These are phyloP conservation scores for Fusarium luffae DNA, from an alignment of 2,329 filamentous ascomycete genomes.

Conservation along the genomic window DNA sequence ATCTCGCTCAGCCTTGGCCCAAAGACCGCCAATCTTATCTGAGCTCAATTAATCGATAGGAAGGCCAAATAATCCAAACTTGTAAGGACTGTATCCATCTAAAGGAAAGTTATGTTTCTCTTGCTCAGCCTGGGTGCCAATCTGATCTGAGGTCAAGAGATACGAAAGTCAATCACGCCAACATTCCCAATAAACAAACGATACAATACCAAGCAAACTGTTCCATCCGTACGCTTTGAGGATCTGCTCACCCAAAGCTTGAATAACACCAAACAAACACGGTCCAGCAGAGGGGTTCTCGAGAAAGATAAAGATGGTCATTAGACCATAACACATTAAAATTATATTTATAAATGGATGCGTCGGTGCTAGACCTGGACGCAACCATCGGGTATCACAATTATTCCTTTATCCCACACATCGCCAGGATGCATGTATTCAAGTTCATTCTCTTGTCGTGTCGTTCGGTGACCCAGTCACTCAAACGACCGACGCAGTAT, in stretches of 20 bases:
- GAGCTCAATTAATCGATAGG: not conserved
- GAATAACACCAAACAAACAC: not conserved
- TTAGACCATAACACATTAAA: not conserved
- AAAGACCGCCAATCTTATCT: not conserved
- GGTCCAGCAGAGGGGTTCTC: not conserved
- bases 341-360: not conserved
- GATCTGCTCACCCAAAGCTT: too few relatives aligned
- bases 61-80: too few relatives aligned
- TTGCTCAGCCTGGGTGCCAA: not conserved
- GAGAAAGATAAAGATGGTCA: not conserved
- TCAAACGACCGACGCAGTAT: not conserved
- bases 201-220: not conserved
- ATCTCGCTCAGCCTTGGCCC: not conserved
- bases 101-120: not conserved
- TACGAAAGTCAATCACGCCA: not conserved
- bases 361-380: not conserved
- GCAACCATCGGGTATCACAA: not conserved
- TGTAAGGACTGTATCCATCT: too few relatives aligned
- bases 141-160: not conserved
- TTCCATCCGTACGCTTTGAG: too few relatives aligned
- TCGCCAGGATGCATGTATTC: not conserved
- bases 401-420: not conserved
- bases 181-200: not conserved
- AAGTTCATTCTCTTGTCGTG: not conserved
- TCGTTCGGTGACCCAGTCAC: not conserved